Percentiles rank a stretch among this genome's conserved stretches.
Conservation (phyloP, 495 filamentous ascomycete genomes). For the Neurospora sp. region DNA sequence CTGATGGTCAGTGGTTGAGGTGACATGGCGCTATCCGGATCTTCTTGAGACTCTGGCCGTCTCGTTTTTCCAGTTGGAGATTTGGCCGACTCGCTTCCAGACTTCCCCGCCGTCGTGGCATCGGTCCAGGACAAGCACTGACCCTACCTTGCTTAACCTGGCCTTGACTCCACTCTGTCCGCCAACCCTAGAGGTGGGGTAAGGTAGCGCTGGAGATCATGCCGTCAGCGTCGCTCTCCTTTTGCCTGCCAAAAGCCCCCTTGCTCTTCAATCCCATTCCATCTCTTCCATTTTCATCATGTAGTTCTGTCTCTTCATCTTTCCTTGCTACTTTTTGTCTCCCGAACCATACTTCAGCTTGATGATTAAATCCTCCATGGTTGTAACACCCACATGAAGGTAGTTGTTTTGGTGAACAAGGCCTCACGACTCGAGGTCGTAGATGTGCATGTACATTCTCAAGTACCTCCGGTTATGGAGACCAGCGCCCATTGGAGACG, state of each 20-base stretch:
- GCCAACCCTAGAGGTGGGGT: neutral
- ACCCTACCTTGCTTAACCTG: neutral
- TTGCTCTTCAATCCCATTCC: neutral
- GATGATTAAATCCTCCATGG: neutral
- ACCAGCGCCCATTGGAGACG: neutral
- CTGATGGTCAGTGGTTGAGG: neutral
- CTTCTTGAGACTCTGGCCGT: neutral
- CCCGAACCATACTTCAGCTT: neutral
- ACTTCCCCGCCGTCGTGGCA: neutral
- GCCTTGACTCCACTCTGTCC: neutral
- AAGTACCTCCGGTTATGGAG: neutral
- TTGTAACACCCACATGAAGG: neutral
- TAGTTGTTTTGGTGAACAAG: neutral
- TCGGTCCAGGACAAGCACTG: neutral
- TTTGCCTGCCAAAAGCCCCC: neutral
- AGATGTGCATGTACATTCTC: neutral
- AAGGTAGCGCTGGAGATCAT: neutral
- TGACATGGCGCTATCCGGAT: neutral
- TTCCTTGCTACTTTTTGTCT: neutral
- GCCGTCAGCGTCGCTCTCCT: neutral
- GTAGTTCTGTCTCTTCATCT: neutral
- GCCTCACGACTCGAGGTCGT: neutral
- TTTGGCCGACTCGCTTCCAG: neutral
- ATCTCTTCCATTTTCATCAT: neutral
- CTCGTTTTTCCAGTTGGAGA: neutral